Evolutionary conservation across 768 basidiomycete genomes (phyloP).

Genomic region (Suillus americanus): DNA sequence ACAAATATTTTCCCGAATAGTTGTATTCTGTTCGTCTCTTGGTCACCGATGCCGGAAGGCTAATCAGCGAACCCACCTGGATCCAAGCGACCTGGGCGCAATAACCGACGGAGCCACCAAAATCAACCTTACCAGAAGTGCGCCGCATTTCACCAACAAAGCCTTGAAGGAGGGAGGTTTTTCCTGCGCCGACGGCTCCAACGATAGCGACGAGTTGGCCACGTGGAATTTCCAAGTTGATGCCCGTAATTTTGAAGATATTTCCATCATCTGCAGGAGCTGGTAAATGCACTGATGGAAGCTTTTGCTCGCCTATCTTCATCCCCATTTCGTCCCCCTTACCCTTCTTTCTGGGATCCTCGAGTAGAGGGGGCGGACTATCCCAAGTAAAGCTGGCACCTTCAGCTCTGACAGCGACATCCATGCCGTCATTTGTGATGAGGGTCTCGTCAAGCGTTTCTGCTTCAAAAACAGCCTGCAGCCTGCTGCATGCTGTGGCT

Average conservation of each 20-base stretch:
- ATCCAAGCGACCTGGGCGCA: constrained; percentile 93
- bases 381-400: constrained; percentile 88
- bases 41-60: neutral
- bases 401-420: constrained; percentile 65
- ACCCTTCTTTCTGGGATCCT: constrained; percentile 22
- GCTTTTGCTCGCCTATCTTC: constrained; percentile 16
- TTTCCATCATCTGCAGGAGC: constrained; percentile 35
- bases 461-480: constrained; percentile 81
- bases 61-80: constrained; percentile 43
- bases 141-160: constrained; percentile 83
- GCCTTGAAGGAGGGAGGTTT: constrained; percentile 69
- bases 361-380: constrained; percentile 56
- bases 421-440: constrained; percentile 50
- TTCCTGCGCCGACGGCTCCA: constrained; percentile 60
- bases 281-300: constrained; percentile 22
- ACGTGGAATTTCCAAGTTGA: constrained; percentile 68
- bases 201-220: constrained; percentile 85
- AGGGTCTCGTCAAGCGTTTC: constrained; percentile 67
- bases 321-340: constrained; percentile 7
- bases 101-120: constrained; percentile 78
- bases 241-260: constrained; percentile 63
- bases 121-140: constrained; percentile 61
- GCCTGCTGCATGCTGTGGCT: constrained; percentile 71
- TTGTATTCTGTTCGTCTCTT: constrained; percentile 61
- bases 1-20: constrained; percentile 85